Conservation (phyloP, 1,139 yeast species). For the Lodderomyces margitis region DNA sequence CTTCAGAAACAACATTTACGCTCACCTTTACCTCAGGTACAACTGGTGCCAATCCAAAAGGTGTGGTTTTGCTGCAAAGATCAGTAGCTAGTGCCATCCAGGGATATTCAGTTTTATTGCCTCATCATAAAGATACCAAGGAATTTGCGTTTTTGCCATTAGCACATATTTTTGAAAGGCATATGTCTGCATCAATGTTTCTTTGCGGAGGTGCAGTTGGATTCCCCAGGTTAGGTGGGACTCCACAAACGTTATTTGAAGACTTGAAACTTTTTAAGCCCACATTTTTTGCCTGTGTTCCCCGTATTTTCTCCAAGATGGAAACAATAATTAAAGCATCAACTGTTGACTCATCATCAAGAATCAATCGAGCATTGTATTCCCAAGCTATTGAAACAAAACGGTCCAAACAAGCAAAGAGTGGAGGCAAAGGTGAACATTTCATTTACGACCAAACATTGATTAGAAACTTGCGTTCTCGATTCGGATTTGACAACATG, state of each 20-base stretch:
- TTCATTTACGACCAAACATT: slow-evolving; percentile 49
- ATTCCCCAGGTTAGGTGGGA: slow-evolving; percentile 43
- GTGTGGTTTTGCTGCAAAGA: slow-evolving; percentile 35
- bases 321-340: slow-evolving; percentile 51
- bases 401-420: slow-evolving; percentile 19
- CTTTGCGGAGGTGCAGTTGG: slow-evolving; percentile 40
- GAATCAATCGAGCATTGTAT: slow-evolving; percentile 20
- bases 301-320: slow-evolving; percentile 62
- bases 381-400: slow-evolving; percentile 20
- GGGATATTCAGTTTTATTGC: slow-evolving; percentile 11
- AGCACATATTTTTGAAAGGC: slow-evolving; percentile 42
- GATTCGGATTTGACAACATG: slow-evolving; percentile 57
- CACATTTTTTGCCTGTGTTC: slow-evolving; percentile 54
- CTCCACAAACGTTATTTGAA: slow-evolving; percentile 49
- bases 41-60: slow-evolving; percentile 42
- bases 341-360: slow-evolving; percentile 25
- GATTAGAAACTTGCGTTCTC: slow-evolving; percentile 50
- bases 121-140: slow-evolving; percentile 14
- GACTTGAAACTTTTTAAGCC: slow-evolving; percentile 60
- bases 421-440: slow-evolving; percentile 27
- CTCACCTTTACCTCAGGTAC: slow-evolving; percentile 46
- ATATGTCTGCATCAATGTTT: slow-evolving; percentile 29
- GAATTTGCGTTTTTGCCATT: slow-evolving; percentile 31
- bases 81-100: slow-evolving; percentile 26
- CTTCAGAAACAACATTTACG: slow-evolving; percentile 31